Base-by-base conservation (phyloP, 2,329 filamentous ascomycete species). In the Cladosporium sp. region DNA sequence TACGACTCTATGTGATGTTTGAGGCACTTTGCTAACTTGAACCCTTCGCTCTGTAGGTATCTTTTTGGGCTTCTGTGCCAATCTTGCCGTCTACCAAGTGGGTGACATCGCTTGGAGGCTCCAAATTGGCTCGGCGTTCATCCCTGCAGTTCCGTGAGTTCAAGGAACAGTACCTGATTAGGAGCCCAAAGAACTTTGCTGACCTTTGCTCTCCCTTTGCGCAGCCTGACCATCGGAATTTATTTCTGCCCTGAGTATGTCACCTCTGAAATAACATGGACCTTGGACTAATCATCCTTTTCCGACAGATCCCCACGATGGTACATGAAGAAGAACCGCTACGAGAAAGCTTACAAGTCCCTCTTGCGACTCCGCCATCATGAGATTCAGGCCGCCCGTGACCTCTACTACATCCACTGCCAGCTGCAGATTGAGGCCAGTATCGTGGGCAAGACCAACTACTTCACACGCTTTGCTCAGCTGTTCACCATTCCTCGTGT, bases 381-480 rank as follows among this genome's bases (percentile, higher is more conserved):
- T 21, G 79, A 83, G 28, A 75, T 87, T 5, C 83, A 85, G 68
- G 85, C 84, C 0, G 83, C 83, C 1, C 77, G 85, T 21, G 85
- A 87, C 66, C 77, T 85, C 54, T 87, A 85, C 76, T 86, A 86
- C 68, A 51, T 77, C 75, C 63, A 77, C 75, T 69, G 70, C 70
- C 57, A 79, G 74, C 66, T 74, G 67, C 16, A 74, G 70, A 2
- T 73, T 69, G 36, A 74, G 70, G 36, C 65, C 2, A 66, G 65
- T 59, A 68, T 70, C 68, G 65, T 76, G 49, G 69, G 78, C 18
- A 78, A 78, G 10, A 75, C 75, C 10, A 80, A 72, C 75, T 84
- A 72, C 65, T 70, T 72, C 58, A 70, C 67, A 36, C 80, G 84
- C 36, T 75, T 85, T 63, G 73, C 73, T 58, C 82, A 86, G 63